A percentile compares a stretch with the other conserved stretches of the same genome.
phyloP scores from a whole-genome alignment of 176 grass and related monocot genomes.

The Lolium rigidum region DNA sequence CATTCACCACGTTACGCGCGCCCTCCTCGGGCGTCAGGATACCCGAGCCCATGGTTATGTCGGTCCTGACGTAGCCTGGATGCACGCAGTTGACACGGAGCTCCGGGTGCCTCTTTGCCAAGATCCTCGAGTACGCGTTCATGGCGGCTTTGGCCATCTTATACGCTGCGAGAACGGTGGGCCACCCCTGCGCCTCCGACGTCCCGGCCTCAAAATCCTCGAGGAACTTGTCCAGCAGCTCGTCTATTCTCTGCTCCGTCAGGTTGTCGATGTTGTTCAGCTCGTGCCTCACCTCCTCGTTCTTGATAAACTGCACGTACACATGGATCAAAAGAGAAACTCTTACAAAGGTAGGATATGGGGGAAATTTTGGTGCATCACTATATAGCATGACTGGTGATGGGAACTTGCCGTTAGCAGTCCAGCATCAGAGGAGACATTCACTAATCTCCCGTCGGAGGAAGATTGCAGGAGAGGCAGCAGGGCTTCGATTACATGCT shows the following conservation, averaged over 20 bases:
- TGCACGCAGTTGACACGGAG: slow-evolving; percentile 54
- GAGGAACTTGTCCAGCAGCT: slow-evolving; percentile 51
- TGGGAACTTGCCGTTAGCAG: slow-evolving; percentile 20
- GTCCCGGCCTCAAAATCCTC: slow-evolving; percentile 47
- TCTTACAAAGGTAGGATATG: neutral
- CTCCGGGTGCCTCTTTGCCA: slow-evolving; percentile 48
- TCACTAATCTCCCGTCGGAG: slow-evolving; percentile 52
- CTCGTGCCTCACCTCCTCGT: slow-evolving; percentile 51
- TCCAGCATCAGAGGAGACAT: slow-evolving; percentile 37
- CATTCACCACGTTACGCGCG: slow-evolving; percentile 27
- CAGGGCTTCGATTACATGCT: slow-evolving; percentile 45
- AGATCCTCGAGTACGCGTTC: slow-evolving; percentile 60
- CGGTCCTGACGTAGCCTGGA: slow-evolving; percentile 69
- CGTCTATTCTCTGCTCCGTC: slow-evolving; percentile 48
- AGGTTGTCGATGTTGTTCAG: slow-evolving; percentile 42
- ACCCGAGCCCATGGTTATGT: slow-evolving; percentile 48
- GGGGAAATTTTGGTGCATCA: no score
- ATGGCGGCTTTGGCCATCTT: slow-evolving; percentile 51
- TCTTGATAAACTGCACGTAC: slow-evolving; percentile 24
- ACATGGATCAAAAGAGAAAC: neutral
- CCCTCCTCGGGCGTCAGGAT: slow-evolving; percentile 49
- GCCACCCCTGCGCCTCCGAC: slow-evolving; percentile 41
- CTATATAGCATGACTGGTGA: neutral
- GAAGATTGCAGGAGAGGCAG: slow-evolving; percentile 61
- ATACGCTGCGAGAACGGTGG: slow-evolving; percentile 40